phyloP scores from a whole-genome alignment of 148 eudicot genomes.

The Vaccinium macrocarpon region DNA sequence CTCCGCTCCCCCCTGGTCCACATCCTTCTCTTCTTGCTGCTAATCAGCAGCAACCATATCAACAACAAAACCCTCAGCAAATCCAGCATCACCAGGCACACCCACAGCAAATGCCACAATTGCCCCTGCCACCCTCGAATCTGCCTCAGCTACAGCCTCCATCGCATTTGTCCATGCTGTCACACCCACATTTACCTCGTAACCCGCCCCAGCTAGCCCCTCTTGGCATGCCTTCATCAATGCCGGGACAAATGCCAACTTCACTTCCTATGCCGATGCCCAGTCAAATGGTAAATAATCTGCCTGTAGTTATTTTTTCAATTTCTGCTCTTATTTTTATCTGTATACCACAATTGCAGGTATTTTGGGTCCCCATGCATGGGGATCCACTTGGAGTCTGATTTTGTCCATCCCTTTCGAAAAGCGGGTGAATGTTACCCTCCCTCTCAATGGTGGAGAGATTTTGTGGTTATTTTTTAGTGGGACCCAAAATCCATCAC shows the following conservation, averaged over 20 bases:
- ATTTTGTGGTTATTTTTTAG: neutral
- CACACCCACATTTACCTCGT: constrained; percentile 68
- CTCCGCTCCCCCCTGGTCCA: constrained; percentile 98
- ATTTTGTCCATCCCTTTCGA: neutral
- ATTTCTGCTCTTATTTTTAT: neutral
- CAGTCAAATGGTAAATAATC: constrained; percentile 53
- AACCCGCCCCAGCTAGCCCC: constrained; percentile 76
- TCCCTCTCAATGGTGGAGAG: neutral
- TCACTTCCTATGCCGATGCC: constrained; percentile 46
- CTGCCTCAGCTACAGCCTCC: constrained; percentile 75
- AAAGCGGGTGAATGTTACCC: neutral
- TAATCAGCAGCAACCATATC: constrained; percentile 75
- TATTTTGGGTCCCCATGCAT: neutral
- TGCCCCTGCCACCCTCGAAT: constrained; percentile 68
- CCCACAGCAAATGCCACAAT: constrained; percentile 63
- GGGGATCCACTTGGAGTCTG: neutral
- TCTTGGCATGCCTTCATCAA: constrained; percentile 61
- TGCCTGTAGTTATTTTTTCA: neutral
- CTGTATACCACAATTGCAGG: neutral
- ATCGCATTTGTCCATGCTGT: constrained; percentile 60
- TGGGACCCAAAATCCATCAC: neutral
- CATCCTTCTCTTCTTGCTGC: constrained; percentile 73
- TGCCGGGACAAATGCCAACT: constrained; percentile 53
- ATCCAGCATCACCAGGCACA: constrained; percentile 50
- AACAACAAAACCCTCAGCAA: constrained; percentile 82